A percentile compares a stretch with the other conserved stretches of the same genome.
Conservation (phyloP, 257 asterid species). For the Solanum tarapatanum region DNA sequence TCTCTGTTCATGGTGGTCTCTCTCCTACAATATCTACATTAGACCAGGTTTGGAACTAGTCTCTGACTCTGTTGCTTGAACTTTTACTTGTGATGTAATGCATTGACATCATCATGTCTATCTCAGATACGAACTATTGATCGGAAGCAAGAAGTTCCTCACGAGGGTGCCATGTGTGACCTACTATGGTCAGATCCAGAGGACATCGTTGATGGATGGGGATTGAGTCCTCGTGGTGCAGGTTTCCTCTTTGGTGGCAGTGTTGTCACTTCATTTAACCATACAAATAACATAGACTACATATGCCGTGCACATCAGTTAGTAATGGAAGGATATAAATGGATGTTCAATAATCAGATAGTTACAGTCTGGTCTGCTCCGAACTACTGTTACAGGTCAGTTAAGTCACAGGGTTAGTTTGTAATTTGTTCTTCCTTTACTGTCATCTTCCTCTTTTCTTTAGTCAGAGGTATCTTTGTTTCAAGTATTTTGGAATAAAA, state of each 20-base stretch:
- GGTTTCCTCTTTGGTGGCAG: constrained; percentile 93
- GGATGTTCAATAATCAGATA: constrained; percentile 92
- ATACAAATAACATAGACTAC: constrained; percentile 69
- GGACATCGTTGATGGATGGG: constrained; percentile 96
- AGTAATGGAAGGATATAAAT: constrained; percentile 97
- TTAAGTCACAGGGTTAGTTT: neutral
- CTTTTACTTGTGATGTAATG: neutral
- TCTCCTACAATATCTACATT: constrained; percentile 83
- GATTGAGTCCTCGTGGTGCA: constrained; percentile 98
- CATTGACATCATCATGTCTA: constrained; percentile 2
- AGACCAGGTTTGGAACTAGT: constrained; percentile 60
- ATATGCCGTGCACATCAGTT: constrained; percentile 97
- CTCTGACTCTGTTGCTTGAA: neutral
- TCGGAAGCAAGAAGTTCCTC: constrained; percentile 98
- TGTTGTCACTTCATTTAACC: constrained; percentile 76
- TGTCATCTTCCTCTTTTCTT: neutral
- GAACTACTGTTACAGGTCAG: constrained; percentile 88
- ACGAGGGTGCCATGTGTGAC: constrained; percentile 98
- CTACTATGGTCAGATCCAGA: constrained; percentile 99
- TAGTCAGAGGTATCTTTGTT: neutral
- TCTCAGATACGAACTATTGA: constrained; percentile 82
- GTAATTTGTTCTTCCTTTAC: neutral
- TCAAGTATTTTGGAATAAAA: neutral
- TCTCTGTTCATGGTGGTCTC: constrained; percentile 94
- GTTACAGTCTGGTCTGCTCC: constrained; percentile 99